phyloP scores from a whole-genome alignment of 1,284 basidiomycete genomes.

The Apiotrichum domesticum region DNA sequence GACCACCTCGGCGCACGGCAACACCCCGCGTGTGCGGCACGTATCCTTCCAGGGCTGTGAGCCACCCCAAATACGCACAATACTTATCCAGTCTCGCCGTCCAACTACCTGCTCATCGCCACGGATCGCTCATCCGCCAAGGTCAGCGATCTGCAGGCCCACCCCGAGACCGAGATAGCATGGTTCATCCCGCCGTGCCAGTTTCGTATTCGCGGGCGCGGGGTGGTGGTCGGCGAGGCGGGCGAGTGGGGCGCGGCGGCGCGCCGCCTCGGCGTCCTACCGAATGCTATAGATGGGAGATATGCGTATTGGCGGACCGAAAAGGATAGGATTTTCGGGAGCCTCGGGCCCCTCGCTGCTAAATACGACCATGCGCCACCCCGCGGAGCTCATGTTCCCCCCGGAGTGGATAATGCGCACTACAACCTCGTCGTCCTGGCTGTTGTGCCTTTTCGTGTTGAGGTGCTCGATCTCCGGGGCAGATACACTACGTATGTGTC shows the following conservation, averaged over 20 bases:
- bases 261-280: neutral
- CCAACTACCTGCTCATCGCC: slow-evolving; percentile 4
- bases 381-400: neutral
- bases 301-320: slow-evolving; percentile 5
- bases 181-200: slow-evolving; percentile 10
- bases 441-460: slow-evolving; percentile 5
- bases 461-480: slow-evolving; percentile 4
- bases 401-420: slow-evolving; percentile 8
- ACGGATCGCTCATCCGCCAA: slow-evolving; percentile 9
- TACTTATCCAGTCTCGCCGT: slow-evolving; percentile 6
- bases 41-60: slow-evolving; percentile 1
- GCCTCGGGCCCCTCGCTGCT: neutral
- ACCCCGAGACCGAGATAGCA: slow-evolving; percentile 9
- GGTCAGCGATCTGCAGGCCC: slow-evolving; percentile 2
- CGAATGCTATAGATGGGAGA: neutral
- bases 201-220: slow-evolving; percentile 14
- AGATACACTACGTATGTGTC: slow-evolving; percentile 1
- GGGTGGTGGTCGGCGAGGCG: slow-evolving; percentile 8
- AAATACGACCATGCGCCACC: slow-evolving; percentile 8
- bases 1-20: neutral
- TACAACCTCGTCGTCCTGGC: slow-evolving; percentile 7
- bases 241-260: neutral
- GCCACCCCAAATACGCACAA: neutral
- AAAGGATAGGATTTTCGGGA: neutral
- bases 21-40: slow-evolving; percentile 2